A percentile compares a stretch with the other conserved stretches of the same genome.
Evolutionary conservation across 2,329 filamentous ascomycete genomes (phyloP).

Genomic region (Cryphonectria japonica): DNA sequence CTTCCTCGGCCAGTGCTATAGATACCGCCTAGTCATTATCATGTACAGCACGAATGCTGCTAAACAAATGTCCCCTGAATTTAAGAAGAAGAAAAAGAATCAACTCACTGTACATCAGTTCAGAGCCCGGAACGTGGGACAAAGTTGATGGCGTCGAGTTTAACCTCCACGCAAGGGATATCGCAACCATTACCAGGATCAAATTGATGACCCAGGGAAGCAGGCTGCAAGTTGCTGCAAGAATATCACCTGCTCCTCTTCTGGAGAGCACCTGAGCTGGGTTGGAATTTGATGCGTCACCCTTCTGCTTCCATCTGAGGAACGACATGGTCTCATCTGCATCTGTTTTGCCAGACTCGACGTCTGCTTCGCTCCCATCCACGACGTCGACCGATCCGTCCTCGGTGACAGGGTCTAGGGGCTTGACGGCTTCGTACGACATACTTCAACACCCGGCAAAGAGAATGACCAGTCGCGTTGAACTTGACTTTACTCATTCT

Average conservation of each 20-base stretch:
- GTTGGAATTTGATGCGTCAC: neutral
- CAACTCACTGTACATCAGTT: conserved; percentile 20
- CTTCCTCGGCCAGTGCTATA: conserved; percentile 18
- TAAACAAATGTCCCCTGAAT: too few relatives aligned
- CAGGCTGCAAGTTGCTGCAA: neutral
- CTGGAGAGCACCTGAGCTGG: conserved; percentile 8
- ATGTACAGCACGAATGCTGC: too few relatives aligned
- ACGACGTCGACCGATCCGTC: neutral
- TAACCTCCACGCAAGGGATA: neutral
- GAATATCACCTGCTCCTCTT: neutral
- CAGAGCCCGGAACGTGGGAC: neutral
- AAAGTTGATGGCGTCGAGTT: neutral
- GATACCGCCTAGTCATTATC: neutral
- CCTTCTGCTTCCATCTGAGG: conserved; percentile 10
- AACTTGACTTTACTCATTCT: neutral
- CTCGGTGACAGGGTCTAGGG: neutral
- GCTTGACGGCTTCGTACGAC: conserved; percentile 10
- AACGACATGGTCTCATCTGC: conserved; percentile 14
- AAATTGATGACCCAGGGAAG: conserved; percentile 20
- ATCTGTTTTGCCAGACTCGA: neutral
- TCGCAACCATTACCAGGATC: neutral
- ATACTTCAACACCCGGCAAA: neutral
- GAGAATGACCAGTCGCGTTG: neutral
- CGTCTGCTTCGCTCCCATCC: conserved; percentile 12
- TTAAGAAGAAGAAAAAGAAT: too few relatives aligned